Conservation (phyloP, 2,329 filamentous ascomycete genomes). For the Epichloe gansuensis region DNA sequence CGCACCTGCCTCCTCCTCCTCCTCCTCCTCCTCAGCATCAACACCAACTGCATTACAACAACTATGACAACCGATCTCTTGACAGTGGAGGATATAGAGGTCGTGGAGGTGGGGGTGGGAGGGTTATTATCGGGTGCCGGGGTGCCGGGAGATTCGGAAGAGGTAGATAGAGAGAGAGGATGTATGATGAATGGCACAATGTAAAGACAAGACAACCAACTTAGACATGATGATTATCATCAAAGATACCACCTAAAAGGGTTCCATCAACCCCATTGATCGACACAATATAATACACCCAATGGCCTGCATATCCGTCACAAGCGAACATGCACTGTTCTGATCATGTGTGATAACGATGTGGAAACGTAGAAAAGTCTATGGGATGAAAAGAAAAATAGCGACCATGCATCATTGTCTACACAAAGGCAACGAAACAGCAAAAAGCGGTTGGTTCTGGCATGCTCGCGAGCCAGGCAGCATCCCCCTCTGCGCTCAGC, state of each 20-base stretch:
- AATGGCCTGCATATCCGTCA: neutral
- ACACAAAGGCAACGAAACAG: neutral
- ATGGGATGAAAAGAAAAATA: neutral
- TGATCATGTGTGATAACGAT: neutral
- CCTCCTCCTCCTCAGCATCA: constrained; percentile 2
- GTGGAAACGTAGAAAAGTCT: constrained; percentile 4
- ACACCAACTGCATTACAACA: constrained; percentile 10
- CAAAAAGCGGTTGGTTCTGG: neutral
- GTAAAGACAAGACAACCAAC: neutral
- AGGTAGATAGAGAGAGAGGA: neutral
- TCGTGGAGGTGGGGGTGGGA: constrained; percentile 9
- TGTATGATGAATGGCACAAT: neutral
- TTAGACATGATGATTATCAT: neutral
- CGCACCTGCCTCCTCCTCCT: constrained; percentile 8
- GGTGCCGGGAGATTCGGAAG: constrained; percentile 1
- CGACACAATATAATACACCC: no score
- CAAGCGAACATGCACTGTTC: neutral
- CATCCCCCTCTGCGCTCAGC: neutral
- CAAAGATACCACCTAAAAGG: no score
- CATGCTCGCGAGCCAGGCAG: neutral
- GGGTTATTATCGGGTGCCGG: constrained; percentile 6
- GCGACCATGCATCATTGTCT: neutral
- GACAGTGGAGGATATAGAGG: constrained; percentile 18
- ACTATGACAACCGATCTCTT: constrained; percentile 15
- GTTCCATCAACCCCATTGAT: no score